A percentile compares a stretch with the other conserved stretches of the same genome.
Conservation (phyloP, 495 filamentous ascomycete species). For the Xylaria grammica region DNA sequence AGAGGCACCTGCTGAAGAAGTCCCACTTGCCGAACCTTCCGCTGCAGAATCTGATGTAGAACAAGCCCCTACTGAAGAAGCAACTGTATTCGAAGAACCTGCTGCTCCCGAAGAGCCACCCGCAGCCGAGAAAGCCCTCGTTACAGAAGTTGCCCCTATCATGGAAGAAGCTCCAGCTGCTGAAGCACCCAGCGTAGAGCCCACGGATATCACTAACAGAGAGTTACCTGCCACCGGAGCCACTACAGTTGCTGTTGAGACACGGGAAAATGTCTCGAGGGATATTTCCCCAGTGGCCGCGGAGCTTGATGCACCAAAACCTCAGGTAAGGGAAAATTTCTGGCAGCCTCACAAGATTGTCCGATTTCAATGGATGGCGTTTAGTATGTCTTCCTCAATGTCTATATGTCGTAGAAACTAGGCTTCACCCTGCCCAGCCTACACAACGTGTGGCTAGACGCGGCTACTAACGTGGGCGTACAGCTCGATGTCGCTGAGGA, state of each 20-base stretch:
- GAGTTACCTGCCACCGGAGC: not conserved
- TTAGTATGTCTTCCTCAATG: slow-evolving; percentile 26
- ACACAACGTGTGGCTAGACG: not conserved
- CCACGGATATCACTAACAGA: not conserved
- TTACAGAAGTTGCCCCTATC: slow-evolving; percentile 10
- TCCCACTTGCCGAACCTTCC: not conserved
- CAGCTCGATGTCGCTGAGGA: slow-evolving; percentile 22
- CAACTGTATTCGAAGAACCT: slow-evolving; percentile 2
- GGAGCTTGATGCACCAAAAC: slow-evolving; percentile 26
- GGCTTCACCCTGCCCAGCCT: slow-evolving; percentile 11
- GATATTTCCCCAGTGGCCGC: slow-evolving; percentile 23
- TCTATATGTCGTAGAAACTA: slow-evolving; percentile 19
- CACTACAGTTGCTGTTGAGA: slow-evolving; percentile 11
- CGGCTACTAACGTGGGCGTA: slow-evolving; percentile 11
- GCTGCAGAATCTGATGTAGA: not conserved
- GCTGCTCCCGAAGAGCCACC: not conserved
- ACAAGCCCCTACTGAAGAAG: slow-evolving; percentile 9
- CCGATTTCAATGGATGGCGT: slow-evolving; percentile 23
- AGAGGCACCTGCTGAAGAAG: slow-evolving; percentile 13
- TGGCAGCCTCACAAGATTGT: slow-evolving; percentile 25
- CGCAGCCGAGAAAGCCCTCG: slow-evolving; percentile 14
- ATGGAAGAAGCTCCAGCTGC: slow-evolving; percentile 2
- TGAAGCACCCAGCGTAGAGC: slow-evolving; percentile 4
- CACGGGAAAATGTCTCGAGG: slow-evolving; percentile 18
- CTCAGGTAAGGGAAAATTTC: slow-evolving; percentile 27